These are phyloP conservation scores for Fusarium dlaminii DNA, from an alignment of 2,329 filamentous ascomycete species.

Conservation along the genomic window DNA sequence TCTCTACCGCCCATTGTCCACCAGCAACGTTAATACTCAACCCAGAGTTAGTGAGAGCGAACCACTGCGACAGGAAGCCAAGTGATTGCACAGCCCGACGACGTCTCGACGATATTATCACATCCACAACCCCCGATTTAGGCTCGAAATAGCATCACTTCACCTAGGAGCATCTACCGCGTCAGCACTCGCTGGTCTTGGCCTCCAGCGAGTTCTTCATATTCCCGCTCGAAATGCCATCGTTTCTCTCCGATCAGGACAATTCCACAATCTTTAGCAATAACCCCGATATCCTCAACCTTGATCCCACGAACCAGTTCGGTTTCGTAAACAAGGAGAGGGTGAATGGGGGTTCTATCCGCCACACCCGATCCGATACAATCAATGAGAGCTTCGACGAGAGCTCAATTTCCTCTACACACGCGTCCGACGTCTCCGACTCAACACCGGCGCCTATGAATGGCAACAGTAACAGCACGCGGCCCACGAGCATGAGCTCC, in stretches of 20 bases:
- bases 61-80: slow-evolving; percentile 2
- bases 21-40: slow-evolving; percentile 23
- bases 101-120: slow-evolving; percentile 16
- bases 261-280: slow-evolving; percentile 54
- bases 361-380: slow-evolving; percentile 56
- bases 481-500: slow-evolving; percentile 66
- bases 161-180: slow-evolving; percentile 37
- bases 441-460: slow-evolving; percentile 54
- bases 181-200: slow-evolving; percentile 38
- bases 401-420: slow-evolving; percentile 62
- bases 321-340: slow-evolving; percentile 47
- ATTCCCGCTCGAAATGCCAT: slow-evolving; percentile 60
- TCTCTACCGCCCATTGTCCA: slow-evolving; percentile 33
- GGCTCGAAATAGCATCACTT: slow-evolving; percentile 37
- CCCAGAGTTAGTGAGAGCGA: slow-evolving; percentile 25
- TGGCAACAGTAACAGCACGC: slow-evolving; percentile 53
- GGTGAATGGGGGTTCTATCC: slow-evolving; percentile 50
- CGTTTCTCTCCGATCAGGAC: slow-evolving; percentile 60
- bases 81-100: slow-evolving; percentile 15
- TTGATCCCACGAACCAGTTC: slow-evolving; percentile 54
- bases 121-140: slow-evolving; percentile 23
- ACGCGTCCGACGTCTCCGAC: slow-evolving; percentile 62
- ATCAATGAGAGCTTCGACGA: slow-evolving; percentile 65
- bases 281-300: slow-evolving; percentile 55
- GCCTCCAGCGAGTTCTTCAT: slow-evolving; percentile 35